phyloP scores from a whole-genome alignment of 495 filamentous ascomycete genomes.

The Annulohypoxylon moriforme region DNA sequence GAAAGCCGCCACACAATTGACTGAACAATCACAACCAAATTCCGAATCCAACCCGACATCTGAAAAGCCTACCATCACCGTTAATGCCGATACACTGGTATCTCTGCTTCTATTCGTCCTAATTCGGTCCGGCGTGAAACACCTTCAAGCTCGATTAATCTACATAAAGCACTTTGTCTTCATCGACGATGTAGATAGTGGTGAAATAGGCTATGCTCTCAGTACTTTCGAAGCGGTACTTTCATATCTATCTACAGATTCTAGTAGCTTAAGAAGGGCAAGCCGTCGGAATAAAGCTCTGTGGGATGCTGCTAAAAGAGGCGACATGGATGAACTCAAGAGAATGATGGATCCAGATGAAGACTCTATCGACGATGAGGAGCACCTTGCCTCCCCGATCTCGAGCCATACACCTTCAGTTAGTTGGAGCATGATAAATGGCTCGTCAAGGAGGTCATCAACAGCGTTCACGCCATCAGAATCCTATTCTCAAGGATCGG shows the following conservation, averaged over 20 bases:
- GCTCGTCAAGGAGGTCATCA: slow-evolving; percentile 57
- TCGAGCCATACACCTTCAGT: slow-evolving; percentile 54
- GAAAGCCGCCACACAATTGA: slow-evolving; percentile 78
- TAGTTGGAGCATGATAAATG: slow-evolving; percentile 58
- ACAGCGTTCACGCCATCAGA: slow-evolving; percentile 57
- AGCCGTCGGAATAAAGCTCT: slow-evolving; percentile 86
- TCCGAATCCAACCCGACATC: slow-evolving; percentile 36
- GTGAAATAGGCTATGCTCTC: slow-evolving; percentile 95
- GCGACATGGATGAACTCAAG: slow-evolving; percentile 78
- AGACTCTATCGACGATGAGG: slow-evolving; percentile 57
- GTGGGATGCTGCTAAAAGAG: slow-evolving; percentile 85
- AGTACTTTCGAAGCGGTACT: slow-evolving; percentile 97
- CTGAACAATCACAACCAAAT: slow-evolving; percentile 49
- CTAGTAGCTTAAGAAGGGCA: slow-evolving; percentile 80
- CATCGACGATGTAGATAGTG: slow-evolving; percentile 95
- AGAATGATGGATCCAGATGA: slow-evolving; percentile 77
- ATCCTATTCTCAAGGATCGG: slow-evolving; percentile 66
- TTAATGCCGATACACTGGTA: slow-evolving; percentile 96
- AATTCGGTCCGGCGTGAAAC: slow-evolving; percentile 88
- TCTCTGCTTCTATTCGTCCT: slow-evolving; percentile 92
- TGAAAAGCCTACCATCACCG: slow-evolving; percentile 71
- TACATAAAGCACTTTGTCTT: slow-evolving; percentile 98
- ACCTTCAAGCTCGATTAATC: slow-evolving; percentile 85
- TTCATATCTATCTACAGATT: slow-evolving; percentile 87
- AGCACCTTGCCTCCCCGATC: slow-evolving; percentile 48